Evolutionary conservation across 2,329 filamentous ascomycete species (phyloP).

Genomic region (Penicillium sp.): DNA sequence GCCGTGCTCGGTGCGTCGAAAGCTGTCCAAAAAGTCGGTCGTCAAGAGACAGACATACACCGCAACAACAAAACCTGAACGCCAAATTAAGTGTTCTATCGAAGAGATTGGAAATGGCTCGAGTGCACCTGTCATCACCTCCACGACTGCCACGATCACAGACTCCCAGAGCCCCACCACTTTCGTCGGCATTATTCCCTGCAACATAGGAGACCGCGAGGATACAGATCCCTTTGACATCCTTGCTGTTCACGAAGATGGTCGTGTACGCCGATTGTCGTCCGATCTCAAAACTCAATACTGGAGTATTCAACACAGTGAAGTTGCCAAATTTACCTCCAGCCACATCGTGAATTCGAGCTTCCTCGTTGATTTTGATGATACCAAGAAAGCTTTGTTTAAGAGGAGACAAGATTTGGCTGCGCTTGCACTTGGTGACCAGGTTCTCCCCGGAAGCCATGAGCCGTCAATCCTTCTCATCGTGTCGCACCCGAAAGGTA

Average conservation of each 20-base stretch:
- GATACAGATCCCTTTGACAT: slow-evolving; percentile 37
- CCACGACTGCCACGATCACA: slow-evolving; percentile 35
- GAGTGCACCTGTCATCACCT: slow-evolving; percentile 34
- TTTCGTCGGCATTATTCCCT: slow-evolving; percentile 38
- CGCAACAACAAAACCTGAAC: slow-evolving; percentile 45
- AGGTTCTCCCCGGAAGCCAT: slow-evolving; percentile 22
- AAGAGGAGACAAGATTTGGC: slow-evolving; percentile 39
- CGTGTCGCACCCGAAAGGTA: slow-evolving; percentile 35
- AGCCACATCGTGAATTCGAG: slow-evolving; percentile 31
- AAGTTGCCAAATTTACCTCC: slow-evolving; percentile 26
- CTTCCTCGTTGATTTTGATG: slow-evolving; percentile 39
- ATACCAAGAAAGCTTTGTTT: slow-evolving; percentile 38
- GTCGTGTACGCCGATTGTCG: slow-evolving; percentile 38
- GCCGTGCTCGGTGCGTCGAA: slow-evolving; percentile 54
- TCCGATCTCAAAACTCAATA: slow-evolving; percentile 37
- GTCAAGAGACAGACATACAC: slow-evolving; percentile 54
- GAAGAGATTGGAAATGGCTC: slow-evolving; percentile 42
- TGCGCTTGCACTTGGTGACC: slow-evolving; percentile 33
- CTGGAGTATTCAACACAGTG: slow-evolving; percentile 36
- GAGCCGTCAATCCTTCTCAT: slow-evolving; percentile 36
- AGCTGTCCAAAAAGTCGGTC: slow-evolving; percentile 38
- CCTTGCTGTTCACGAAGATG: slow-evolving; percentile 42
- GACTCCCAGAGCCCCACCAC: slow-evolving; percentile 36
- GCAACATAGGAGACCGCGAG: slow-evolving; percentile 17
- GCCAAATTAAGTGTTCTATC: slow-evolving; percentile 50